Base-by-base conservation (phyloP, 768 basidiomycete species). In the Pisolithus microcarpus region DNA sequence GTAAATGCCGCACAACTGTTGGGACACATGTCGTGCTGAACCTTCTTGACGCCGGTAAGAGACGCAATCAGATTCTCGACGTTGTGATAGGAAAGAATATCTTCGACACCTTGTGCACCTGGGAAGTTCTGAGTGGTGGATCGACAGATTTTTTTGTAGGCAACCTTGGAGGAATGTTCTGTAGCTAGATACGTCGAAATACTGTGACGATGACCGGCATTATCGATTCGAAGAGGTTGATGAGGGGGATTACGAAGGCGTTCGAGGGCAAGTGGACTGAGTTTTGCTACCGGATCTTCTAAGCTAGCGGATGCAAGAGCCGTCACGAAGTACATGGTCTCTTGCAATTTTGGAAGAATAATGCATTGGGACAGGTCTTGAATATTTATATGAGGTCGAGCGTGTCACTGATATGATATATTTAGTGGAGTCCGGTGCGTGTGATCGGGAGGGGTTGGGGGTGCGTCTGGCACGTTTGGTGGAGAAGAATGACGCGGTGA, bases 1-100 rank as follows among this genome's bases (percentile, higher is more conserved):
- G 60, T 60, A 19, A 57, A 66, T 18, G 55, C 62, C 13, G 49
- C 38, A 50, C 62, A 66, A 7, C 56, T 54, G 23, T 66, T 37
- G n/a, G 19, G 38, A 23, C 48, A 49, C 55, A 56, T 56, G 48
- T 56, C 55, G 31, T 51, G 50, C 15, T 34, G 19, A 43, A 49
- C 15, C 26, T 28, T 31, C n/a, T 43, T 39, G 19, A 53, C n/a
- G 23, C 52, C 48, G 5, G 52, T 46, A 15, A 53, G 34, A 1
- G 23, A 8, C 42, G 50, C 51, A 50, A 54, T 51, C 2, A 28
- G 42, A 30, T 38, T 50, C n/a, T n/a, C n/a, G n/a, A n/a, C n/a
- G n/a, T n/a, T n/a, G n/a, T 48, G 7, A 21, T 52, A 57, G 2
- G 56, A 56, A 24, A 60, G 58, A 15, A 61, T 46, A 5, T 40